Conservation (phyloP, 441 rosid genomes). For the Erodium trifolium region DNA sequence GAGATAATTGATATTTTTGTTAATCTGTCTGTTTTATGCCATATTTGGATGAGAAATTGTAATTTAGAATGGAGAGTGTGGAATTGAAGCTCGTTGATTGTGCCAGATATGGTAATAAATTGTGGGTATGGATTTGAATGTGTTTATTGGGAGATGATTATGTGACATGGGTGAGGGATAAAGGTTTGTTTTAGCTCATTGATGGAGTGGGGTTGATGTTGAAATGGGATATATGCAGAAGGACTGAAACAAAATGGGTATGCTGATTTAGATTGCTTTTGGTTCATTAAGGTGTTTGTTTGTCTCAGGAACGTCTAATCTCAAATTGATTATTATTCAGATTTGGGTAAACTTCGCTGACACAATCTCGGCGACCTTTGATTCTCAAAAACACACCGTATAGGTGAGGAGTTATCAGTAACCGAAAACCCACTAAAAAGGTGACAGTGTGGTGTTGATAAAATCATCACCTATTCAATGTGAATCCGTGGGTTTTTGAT, state of each 20-base stretch:
- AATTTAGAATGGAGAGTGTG: background rate
- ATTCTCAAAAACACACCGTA: too few species aligned
- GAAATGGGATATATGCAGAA: background rate
- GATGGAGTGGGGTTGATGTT: constrained; percentile 2
- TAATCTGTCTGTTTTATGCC: background rate
- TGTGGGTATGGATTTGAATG: background rate
- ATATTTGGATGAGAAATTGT: background rate
- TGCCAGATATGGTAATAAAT: background rate
- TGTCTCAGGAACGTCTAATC: background rate
- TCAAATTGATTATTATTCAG: background rate
- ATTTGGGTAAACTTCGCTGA: too few species aligned
- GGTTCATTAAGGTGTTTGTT: background rate
- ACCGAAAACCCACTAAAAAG: too few species aligned
- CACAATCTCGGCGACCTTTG: too few species aligned
- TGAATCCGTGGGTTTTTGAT: too few species aligned
- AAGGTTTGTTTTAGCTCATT: background rate
- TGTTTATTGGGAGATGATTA: background rate
- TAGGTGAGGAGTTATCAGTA: too few species aligned
- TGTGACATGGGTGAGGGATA: background rate
- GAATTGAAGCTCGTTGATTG: background rate
- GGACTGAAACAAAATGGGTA: background rate
- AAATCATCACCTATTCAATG: too few species aligned
- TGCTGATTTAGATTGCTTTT: background rate
- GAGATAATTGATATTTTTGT: background rate
- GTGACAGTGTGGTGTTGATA: too few species aligned